Evolutionary conservation across 352 stramenopile genomes (phyloP).

Genomic region (Phytophthora litchii): DNA sequence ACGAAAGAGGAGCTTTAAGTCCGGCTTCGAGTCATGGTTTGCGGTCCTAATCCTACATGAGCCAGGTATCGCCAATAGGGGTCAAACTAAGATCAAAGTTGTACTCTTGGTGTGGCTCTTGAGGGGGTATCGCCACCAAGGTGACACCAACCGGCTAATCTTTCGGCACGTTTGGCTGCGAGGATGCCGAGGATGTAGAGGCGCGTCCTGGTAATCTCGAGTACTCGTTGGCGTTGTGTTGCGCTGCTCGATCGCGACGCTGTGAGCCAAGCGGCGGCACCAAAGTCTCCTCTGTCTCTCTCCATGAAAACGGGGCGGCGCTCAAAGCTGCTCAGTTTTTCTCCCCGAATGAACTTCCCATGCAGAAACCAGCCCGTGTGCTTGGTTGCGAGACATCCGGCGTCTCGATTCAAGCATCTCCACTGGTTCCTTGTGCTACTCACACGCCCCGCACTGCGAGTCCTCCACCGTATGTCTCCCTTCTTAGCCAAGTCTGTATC

Average conservation of each 20-base stretch:
- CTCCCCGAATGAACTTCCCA: constrained; percentile 35
- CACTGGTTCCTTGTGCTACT: constrained; percentile 36
- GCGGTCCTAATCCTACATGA: constrained; percentile 20
- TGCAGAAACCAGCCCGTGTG: constrained; percentile 17
- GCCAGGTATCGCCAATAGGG: constrained; percentile 1
- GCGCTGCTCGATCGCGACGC: constrained; percentile 22
- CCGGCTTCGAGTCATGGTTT: constrained; percentile 1
- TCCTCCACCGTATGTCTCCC: constrained; percentile 33
- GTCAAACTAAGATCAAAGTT: constrained; percentile 5
- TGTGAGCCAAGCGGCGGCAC: constrained; percentile 36
- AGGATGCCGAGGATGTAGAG: constrained; percentile 28
- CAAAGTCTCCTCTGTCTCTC: constrained; percentile 31
- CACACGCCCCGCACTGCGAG: constrained; percentile 28
- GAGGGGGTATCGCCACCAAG: constrained; percentile 14
- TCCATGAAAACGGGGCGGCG: constrained; percentile 20
- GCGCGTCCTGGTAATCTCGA: constrained; percentile 33
- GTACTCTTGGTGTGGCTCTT: neutral
- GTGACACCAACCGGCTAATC: constrained; percentile 1
- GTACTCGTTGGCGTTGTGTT: constrained; percentile 24
- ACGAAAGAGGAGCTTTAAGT: constrained; percentile 19
- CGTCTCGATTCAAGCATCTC: constrained; percentile 37
- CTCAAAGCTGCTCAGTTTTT: constrained; percentile 26
- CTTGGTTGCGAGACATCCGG: constrained; percentile 36
- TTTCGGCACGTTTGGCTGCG: constrained; percentile 3
- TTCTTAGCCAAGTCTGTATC: constrained; percentile 37